These are phyloP conservation scores for Alternaria ventricosa DNA, from an alignment of 2,329 filamentous ascomycete species.

Conservation along the genomic window DNA sequence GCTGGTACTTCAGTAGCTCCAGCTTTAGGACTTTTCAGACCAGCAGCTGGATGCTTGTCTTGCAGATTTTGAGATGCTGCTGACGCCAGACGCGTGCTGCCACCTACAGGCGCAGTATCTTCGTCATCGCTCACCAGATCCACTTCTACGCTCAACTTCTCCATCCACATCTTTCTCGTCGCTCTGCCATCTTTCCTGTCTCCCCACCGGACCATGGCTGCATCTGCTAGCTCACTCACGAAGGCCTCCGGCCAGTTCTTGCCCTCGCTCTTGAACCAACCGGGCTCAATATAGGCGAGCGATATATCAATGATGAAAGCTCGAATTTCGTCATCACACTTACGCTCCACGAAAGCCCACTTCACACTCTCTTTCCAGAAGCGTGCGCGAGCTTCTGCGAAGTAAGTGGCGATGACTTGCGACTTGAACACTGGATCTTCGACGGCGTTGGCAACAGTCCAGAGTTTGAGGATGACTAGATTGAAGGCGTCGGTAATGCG, in stretches of 20 bases:
- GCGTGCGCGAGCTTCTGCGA: neutral
- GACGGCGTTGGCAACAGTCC: neutral
- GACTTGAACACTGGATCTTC: neutral
- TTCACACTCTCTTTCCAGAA: neutral
- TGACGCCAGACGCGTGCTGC: neutral
- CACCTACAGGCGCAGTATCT: neutral
- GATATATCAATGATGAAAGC: neutral
- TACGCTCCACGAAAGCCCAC: neutral
- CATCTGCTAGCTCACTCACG: neutral
- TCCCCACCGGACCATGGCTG: neutral
- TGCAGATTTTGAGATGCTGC: neutral
- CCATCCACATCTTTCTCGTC: neutral
- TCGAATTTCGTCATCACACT: neutral
- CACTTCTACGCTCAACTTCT: neutral
- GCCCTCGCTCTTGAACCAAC: neutral
- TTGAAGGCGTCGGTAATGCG: neutral
- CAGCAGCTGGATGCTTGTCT: neutral
- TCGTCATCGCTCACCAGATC: neutral
- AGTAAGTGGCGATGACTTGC: neutral
- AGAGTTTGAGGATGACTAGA: neutral
- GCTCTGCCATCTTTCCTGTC: neutral
- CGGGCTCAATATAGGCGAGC: neutral
- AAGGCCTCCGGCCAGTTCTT: neutral
- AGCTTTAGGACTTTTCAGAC: neutral
- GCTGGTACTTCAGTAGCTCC: neutral